A percentile compares a stretch with the other conserved stretches of the same genome.
These are phyloP conservation scores for Euphorbia tirucalli DNA, from an alignment of 345 rosid species.

Conservation along the genomic window DNA sequence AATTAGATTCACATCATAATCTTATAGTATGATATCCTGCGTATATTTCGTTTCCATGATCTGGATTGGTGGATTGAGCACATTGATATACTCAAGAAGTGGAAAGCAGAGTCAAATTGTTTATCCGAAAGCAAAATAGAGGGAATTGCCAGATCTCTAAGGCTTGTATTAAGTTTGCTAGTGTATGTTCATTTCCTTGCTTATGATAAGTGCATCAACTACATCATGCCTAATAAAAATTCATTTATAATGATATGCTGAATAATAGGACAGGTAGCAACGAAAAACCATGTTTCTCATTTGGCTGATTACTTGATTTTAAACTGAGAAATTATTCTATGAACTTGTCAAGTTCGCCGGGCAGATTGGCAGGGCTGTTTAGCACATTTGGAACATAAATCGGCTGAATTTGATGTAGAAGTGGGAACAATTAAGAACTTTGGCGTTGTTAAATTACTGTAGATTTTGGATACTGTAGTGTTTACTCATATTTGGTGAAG, in stretches of 20 bases:
- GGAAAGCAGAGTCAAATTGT: neutral
- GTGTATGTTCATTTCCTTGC: too few relatives aligned
- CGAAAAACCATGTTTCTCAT: neutral
- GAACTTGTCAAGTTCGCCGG: too few relatives aligned
- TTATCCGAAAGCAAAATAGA: neutral
- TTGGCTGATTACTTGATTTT: too few relatives aligned
- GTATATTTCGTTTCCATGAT: neutral
- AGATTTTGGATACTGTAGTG: too few relatives aligned
- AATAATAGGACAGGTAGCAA: neutral
- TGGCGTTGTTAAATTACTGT: too few relatives aligned
- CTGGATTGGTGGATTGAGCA: neutral
- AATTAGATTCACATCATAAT: too few relatives aligned
- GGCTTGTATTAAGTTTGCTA: neutral
- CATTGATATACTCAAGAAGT: neutral
- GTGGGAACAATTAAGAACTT: too few relatives aligned
- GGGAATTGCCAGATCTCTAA: slow-evolving; percentile 2
- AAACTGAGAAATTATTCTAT: too few relatives aligned
- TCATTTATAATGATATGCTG: neutral
- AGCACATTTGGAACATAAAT: too few relatives aligned
- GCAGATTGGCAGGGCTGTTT: too few relatives aligned
- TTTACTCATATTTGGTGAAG: too few relatives aligned
- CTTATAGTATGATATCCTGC: neutral
- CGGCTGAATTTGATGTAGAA: too few relatives aligned
- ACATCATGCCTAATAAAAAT: neutral
- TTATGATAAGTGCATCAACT: neutral